phyloP scores from a whole-genome alignment of 495 filamentous ascomycete genomes.

The Aspergillus hancockii region DNA sequence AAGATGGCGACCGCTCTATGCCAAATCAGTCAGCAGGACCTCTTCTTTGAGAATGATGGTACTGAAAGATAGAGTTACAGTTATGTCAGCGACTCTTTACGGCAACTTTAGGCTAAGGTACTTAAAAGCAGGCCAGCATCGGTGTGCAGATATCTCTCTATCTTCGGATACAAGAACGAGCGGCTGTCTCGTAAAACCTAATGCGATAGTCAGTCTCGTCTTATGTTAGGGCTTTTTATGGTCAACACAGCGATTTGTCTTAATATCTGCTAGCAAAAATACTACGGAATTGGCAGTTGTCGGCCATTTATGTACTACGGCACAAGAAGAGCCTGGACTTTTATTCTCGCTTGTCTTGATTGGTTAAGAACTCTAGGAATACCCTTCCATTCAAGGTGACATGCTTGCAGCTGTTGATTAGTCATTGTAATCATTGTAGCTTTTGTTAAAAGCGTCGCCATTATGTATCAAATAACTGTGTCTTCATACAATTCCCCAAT shows the following conservation, averaged over 20 bases:
- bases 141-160: too few species aligned
- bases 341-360: neutral
- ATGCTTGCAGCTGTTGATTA: neutral
- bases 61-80: too few species aligned
- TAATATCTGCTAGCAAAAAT: neutral
- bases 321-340: neutral
- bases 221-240: neutral
- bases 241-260: neutral
- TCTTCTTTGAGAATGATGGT: too few species aligned
- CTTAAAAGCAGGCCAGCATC: too few species aligned
- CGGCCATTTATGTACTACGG: neutral
- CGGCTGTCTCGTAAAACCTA: neutral
- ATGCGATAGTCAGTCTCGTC: neutral
- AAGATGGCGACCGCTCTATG: too few species aligned
- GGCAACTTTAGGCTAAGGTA: too few species aligned
- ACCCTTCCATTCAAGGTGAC: neutral
- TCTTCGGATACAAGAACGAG: neutral
- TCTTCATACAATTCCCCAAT: neutral
- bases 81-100: too few species aligned
- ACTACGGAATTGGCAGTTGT: neutral
- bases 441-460: neutral
- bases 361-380: neutral
- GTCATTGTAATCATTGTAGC: neutral
- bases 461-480: neutral
- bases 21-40: too few species aligned